phyloP scores from a whole-genome alignment of 345 rosid species.

The Murraya paniculata region DNA sequence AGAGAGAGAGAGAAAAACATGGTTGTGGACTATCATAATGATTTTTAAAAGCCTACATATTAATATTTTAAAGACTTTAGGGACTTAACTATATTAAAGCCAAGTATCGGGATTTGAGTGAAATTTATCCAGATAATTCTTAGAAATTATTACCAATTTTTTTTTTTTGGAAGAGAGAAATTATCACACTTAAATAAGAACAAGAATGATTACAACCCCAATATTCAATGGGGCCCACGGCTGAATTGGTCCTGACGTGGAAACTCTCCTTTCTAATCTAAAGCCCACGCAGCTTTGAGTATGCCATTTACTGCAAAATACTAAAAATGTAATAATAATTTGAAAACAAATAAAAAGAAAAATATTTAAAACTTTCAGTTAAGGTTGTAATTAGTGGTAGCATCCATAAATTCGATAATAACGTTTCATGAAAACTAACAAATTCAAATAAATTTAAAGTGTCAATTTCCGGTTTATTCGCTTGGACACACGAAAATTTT shows the following conservation, averaged over 20 bases:
- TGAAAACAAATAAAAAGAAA: not conserved
- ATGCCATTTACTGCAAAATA: too few relatives aligned
- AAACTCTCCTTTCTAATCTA: not conserved
- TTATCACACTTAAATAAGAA: too few relatives aligned
- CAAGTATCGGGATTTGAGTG: not conserved
- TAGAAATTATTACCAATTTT: not conserved
- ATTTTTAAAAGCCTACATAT: not conserved
- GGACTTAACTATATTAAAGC: not conserved
- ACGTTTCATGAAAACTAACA: too few relatives aligned
- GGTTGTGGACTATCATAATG: not conserved
- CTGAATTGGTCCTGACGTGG: slow-evolving; percentile 20
- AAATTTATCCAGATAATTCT: not conserved
- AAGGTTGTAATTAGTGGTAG: too few relatives aligned
- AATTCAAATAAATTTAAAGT: too few relatives aligned
- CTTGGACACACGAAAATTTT: too few relatives aligned
- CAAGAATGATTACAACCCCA: not conserved
- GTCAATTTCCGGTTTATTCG: too few relatives aligned
- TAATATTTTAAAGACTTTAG: not conserved
- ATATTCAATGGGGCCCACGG: slow-evolving; percentile 6
- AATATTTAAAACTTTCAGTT: not conserved
- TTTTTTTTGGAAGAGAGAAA: too few relatives aligned
- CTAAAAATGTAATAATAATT: not conserved
- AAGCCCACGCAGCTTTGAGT: too few relatives aligned
- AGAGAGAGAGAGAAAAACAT: too few relatives aligned
- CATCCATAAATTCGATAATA: too few relatives aligned